Base-by-base conservation (phyloP, 2,329 filamentous ascomycete species). In the Macrophomina pseudophaseolina region DNA sequence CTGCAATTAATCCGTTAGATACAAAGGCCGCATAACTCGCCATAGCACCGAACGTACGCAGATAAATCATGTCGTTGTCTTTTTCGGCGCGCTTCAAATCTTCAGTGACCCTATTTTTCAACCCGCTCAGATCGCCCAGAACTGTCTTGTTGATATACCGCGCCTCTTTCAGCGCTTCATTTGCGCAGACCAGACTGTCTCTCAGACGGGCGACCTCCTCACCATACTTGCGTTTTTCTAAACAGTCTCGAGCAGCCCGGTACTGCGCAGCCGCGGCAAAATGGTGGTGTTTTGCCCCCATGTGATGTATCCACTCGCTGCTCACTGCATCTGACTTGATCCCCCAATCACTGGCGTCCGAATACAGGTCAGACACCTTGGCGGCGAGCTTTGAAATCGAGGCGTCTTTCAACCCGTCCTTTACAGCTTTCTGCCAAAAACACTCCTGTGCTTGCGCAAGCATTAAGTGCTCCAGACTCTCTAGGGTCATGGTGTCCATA, bases 401-500 rank as follows among this genome's bases (percentile, higher is more conserved):
- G 1, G 89, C 91, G 76, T 99, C 95, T 77, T 97, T 97, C 80
- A 97, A 88, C 30, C 90, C 89, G 75, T 97, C 94, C 82, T 96
- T 94, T 67, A 97, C 94, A 0, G 95, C 94, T 77, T 97, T 98
- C 72, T 95, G 91, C 95, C 95, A 99, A 79, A 95, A 98, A 76
- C 94, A 98, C 80, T 99, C 95, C 75, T 99, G 95, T 33, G 91
- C 94, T 76, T 99, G 93, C 0, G 94, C 94, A 9, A 99, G 85
- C 76, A 97, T 88, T 35, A 99, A 84, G 76, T 94, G 88, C 71
- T 91, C 87, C 53, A 98, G 81, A 63, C 92, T 92, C 72, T 94
- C 91, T 56, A 99, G 83, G 0, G 94, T 97, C 74, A 91, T 87
- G 60, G 88, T 86, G 73, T 99, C 95, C 93, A 99, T 97, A 75